Conservation (phyloP, 345 rosid genomes). For the Eucalyptus marginata region DNA sequence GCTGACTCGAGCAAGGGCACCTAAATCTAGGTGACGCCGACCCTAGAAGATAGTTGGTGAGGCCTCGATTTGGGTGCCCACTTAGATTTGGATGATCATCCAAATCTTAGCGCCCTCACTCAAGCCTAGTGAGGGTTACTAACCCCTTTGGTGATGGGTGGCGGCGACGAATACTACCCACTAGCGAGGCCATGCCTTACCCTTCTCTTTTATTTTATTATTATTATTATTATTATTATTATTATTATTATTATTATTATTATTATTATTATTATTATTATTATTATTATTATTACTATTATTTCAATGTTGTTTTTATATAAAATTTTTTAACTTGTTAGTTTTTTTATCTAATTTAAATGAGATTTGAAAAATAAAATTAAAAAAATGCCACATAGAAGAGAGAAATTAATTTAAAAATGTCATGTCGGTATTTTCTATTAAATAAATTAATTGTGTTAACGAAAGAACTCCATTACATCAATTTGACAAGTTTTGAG, state of each 20-base stretch:
- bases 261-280: no score
- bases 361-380: no score
- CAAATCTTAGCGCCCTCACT: not conserved
- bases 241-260: no score
- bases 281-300: no score
- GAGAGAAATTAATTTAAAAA: not conserved
- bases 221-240: no score
- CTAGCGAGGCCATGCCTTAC: fast-evolving
- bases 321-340: no score
- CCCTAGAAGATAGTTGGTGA: not conserved
- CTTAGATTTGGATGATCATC: fast-evolving
- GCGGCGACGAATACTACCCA: fast-evolving
- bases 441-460: not conserved
- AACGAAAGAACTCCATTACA: not conserved
- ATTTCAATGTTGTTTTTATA: no score
- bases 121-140: not conserved
- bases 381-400: not conserved
- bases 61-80: not conserved
- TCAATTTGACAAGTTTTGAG: no score
- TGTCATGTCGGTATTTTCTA: fast-evolving
- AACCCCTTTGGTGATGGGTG: not conserved
- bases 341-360: no score
- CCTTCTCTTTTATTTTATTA: no score
- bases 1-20: fast-evolving
- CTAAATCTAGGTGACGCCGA: fast-evolving